phyloP scores from a whole-genome alignment of 2,329 filamentous ascomycete genomes.

The Scopulariopsis brevicaulis region DNA sequence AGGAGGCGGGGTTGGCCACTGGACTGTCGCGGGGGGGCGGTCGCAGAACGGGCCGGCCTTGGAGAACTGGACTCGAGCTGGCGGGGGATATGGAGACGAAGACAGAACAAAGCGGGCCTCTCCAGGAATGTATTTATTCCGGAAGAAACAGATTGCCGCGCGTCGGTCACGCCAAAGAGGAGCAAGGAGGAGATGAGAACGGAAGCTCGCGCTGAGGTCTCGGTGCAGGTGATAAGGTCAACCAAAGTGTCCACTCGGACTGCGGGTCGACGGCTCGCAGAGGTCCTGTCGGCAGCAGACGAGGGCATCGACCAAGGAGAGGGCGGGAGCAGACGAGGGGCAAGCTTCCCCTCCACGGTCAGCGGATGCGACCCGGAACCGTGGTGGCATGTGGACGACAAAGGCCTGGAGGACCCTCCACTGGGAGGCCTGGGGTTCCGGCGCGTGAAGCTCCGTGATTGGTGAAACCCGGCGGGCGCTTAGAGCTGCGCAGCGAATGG shows the following conservation, averaged over 20 bases:
- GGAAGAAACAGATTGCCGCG: neutral
- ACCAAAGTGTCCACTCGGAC: neutral
- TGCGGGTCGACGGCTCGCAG: neutral
- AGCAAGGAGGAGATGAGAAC: neutral
- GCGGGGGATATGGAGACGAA: neutral
- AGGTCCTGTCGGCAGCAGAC: neutral
- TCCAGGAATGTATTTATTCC: neutral
- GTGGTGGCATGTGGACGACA: neutral
- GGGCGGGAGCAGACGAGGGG: neutral
- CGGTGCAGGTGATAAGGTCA: neutral
- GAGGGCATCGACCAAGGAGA: neutral
- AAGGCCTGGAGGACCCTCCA: neutral
- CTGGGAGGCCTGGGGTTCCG: neutral
- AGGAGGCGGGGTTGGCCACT: conserved; percentile 1
- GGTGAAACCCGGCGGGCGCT: conserved; percentile 1
- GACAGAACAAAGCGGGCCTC: neutral
- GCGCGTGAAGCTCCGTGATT: conserved; percentile 2
- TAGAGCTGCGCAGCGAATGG: conserved; percentile 4
- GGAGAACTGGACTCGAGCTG: neutral
- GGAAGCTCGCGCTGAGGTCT: neutral
- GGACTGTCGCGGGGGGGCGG: neutral
- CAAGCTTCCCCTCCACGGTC: neutral
- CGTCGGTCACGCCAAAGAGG: neutral
- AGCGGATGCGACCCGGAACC: neutral
- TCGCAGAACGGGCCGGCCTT: conserved; percentile 4